Evolutionary conservation across 1,284 basidiomycete genomes (phyloP).

Genomic region (Pseudomicrostroma phylloplanum): DNA sequence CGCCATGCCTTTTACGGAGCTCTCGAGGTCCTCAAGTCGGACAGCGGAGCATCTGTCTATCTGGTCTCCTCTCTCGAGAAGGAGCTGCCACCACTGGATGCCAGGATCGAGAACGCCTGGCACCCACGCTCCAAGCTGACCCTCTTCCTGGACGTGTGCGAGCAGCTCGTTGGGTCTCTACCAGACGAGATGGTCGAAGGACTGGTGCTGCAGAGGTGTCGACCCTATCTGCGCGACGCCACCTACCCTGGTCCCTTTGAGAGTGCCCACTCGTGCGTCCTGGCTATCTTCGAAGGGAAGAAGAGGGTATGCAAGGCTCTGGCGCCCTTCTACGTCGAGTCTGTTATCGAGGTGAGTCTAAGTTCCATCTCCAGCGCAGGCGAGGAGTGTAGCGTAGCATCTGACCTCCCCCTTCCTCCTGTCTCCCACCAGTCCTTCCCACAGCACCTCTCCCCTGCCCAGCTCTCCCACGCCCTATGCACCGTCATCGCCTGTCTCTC

Average conservation of each 20-base stretch:
- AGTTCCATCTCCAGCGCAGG: no score
- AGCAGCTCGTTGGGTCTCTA: slow-evolving; percentile 37
- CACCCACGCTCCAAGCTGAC: slow-evolving; percentile 19
- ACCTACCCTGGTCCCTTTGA: slow-evolving; percentile 29
- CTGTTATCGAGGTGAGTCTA: slow-evolving; percentile 21
- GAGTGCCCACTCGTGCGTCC: slow-evolving; percentile 44
- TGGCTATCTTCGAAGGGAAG: slow-evolving; percentile 38
- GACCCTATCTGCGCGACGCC: slow-evolving; percentile 18
- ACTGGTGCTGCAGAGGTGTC: slow-evolving; percentile 32
- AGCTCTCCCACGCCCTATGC: slow-evolving; percentile 37
- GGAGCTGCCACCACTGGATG: background rate
- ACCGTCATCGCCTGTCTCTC: slow-evolving; percentile 38
- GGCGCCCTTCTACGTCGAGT: slow-evolving; percentile 40
- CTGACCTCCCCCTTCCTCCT: no score
- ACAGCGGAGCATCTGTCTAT: slow-evolving; percentile 33
- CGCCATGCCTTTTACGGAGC: slow-evolving; percentile 45
- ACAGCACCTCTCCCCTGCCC: slow-evolving; percentile 21
- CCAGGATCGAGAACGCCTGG: background rate
- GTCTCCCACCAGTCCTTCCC: slow-evolving; percentile 16
- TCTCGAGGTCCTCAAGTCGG: slow-evolving; percentile 41
- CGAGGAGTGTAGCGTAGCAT: no score
- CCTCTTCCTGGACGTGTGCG: slow-evolving; percentile 41
- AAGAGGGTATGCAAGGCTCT: slow-evolving; percentile 22
- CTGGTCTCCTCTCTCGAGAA: slow-evolving; percentile 24
- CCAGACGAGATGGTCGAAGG: slow-evolving; percentile 39